Percentiles rank a stretch among this genome's conserved stretches.
Conservation (phyloP, 1,284 basidiomycete species). For the Rhodotorula sp. region DNA sequence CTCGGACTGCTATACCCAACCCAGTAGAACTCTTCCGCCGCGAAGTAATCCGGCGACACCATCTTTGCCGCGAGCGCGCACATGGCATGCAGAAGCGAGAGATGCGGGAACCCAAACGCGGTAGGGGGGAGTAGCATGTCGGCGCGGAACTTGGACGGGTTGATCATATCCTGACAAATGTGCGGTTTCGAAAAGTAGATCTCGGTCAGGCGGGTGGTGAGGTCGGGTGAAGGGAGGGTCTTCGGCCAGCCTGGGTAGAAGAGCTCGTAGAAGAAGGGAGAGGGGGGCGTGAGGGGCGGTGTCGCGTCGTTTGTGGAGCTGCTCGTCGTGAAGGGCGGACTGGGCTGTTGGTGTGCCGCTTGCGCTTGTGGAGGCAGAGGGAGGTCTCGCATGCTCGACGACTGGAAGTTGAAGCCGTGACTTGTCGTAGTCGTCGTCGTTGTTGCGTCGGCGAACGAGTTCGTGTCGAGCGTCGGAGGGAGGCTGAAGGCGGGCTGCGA, state of each 20-base stretch:
- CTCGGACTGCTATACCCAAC: conserved; percentile 52
- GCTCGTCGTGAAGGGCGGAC: not conserved
- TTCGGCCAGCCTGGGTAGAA: conserved; percentile 39
- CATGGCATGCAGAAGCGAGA: conserved; percentile 76
- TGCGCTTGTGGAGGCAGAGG: not conserved
- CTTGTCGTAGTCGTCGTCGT: too few relatives aligned
- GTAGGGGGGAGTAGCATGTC: conserved; percentile 70
- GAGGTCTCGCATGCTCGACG: not conserved
- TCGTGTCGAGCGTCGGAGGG: too few relatives aligned
- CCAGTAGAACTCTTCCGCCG: conserved; percentile 40
- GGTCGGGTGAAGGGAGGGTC: conserved; percentile 30
- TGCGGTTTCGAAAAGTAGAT: conserved; percentile 38
- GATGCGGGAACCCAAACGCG: conserved; percentile 74
- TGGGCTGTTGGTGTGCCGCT: not conserved
- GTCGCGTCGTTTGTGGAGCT: not conserved
- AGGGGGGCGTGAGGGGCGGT: not conserved
- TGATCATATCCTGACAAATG: conserved; percentile 50
- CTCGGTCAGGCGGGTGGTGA: conserved; percentile 38
- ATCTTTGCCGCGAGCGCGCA: conserved; percentile 80
- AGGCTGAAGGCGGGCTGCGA: not conserved
- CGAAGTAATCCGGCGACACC: conserved; percentile 59
- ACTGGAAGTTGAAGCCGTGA: too few relatives aligned
- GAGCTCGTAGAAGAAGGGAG: conserved; percentile 22
- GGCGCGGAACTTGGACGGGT: conserved; percentile 71
- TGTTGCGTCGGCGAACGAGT: too few relatives aligned